Conservation (phyloP, 257 asterid genomes). For the Lithospermum erythrorhizon region DNA sequence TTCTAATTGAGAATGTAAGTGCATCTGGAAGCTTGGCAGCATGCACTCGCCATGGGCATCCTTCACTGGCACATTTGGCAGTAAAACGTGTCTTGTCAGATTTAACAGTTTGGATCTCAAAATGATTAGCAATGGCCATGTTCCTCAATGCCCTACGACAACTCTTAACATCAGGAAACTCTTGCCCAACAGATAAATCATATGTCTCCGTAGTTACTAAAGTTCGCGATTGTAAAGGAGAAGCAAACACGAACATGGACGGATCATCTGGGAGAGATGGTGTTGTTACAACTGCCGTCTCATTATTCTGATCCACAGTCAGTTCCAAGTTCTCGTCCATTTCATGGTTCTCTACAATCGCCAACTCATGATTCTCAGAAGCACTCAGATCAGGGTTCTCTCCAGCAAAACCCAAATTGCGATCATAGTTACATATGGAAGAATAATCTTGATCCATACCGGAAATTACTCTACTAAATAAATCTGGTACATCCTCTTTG, state of each 20-base stretch:
- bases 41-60: conserved; percentile 70
- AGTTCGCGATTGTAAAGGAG: conserved; percentile 43
- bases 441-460: conserved; percentile 12
- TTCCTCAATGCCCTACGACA: conserved; percentile 65
- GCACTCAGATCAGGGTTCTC: conserved; percentile 23
- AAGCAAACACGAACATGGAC: conserved; percentile 27
- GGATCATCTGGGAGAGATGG: conserved; percentile 21
- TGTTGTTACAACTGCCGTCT: conserved; percentile 15
- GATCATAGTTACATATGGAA: conserved; percentile 11
- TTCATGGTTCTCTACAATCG: conserved; percentile 23
- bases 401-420: conserved; percentile 18
- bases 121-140: conserved; percentile 57
- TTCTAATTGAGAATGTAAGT: conserved; percentile 54
- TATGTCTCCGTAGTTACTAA: conserved; percentile 24
- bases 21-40: conserved; percentile 70
- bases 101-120: conserved; percentile 64
- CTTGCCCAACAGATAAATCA: conserved; percentile 57
- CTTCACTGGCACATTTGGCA: conserved; percentile 62
- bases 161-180: conserved; percentile 53
- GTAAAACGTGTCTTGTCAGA: conserved; percentile 69
- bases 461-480: conserved; percentile 13
- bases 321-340: conserved; percentile 31
- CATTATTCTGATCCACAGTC: conserved; percentile 26
- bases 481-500: conserved; percentile 15
- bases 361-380: conserved; percentile 28